A percentile compares a stretch with the other conserved stretches of the same genome.
phyloP scores from a whole-genome alignment of 371 early-diverging fungal genomes.

The Mycotypha africana region DNA sequence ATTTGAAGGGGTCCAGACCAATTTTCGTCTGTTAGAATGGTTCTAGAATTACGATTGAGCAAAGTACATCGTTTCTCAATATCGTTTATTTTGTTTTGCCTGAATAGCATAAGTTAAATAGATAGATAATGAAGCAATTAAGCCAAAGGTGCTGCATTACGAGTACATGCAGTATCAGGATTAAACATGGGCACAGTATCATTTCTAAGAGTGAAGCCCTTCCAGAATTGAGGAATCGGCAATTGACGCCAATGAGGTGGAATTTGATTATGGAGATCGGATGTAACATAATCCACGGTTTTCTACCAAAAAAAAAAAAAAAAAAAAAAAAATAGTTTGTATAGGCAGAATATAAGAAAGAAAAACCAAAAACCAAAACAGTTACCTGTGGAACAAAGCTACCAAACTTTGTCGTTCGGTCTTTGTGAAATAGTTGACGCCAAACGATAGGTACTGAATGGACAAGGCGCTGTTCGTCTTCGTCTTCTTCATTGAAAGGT shows the following conservation, averaged over 20 bases:
- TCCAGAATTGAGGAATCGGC: conserved; percentile 30
- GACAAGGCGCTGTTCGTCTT: conserved; percentile 4
- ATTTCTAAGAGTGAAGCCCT: conserved; percentile 30
- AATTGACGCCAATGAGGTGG: conserved; percentile 31
- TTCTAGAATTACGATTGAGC: too few relatives aligned
- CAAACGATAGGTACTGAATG: conserved; percentile 23
- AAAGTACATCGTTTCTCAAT: too few relatives aligned
- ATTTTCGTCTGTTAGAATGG: too few relatives aligned
- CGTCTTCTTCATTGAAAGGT: conserved; percentile 7
- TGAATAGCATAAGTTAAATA: too few relatives aligned
- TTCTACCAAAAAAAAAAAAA: conserved; percentile 5
- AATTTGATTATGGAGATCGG: conserved; percentile 18
- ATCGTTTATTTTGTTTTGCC: too few relatives aligned
- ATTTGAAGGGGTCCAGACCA: too few relatives aligned
- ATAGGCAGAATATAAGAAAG: too few relatives aligned
- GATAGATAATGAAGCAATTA: too few relatives aligned
- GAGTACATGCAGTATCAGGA: too few relatives aligned
- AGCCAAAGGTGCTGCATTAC: too few relatives aligned
- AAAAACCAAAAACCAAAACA: too few relatives aligned
- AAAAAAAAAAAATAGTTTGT: not conserved
- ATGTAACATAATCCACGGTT: conserved; percentile 7
- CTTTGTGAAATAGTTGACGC: conserved; percentile 25
- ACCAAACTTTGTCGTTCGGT: conserved; percentile 14
- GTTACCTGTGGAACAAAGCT: conserved; percentile 25
- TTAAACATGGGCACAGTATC: conserved; percentile 27